Evolutionary conservation across 140 eudicot species (phyloP).

Genomic region (Anethum foeniculum): DNA sequence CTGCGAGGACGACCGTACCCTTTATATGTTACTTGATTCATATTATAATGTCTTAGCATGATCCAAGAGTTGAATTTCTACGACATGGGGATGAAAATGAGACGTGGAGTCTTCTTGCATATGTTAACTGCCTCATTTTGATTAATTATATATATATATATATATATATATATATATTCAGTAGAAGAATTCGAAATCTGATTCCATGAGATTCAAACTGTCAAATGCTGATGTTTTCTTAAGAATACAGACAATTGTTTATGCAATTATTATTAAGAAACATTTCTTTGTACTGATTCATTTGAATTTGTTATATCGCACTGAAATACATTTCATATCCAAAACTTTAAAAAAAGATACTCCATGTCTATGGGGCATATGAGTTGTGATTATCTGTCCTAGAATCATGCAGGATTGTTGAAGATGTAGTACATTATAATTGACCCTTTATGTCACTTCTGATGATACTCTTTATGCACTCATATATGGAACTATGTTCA

Average conservation of each 20-base stretch:
- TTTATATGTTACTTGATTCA: neutral
- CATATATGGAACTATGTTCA: no score
- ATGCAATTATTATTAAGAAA: neutral
- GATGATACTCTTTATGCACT: no score
- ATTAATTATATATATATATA: neutral
- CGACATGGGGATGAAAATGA: neutral
- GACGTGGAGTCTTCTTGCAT: neutral
- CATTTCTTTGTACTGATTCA: neutral
- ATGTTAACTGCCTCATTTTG: neutral
- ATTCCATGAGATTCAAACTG: neutral
- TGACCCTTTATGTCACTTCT: neutral
- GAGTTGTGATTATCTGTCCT: neutral
- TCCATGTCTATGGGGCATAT: neutral
- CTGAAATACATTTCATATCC: neutral
- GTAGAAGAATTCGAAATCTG: neutral
- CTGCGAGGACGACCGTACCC: no score
- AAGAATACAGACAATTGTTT: neutral
- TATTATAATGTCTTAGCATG: neutral
- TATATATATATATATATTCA: no score
- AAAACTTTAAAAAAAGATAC: neutral
- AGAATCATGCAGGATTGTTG: constrained; percentile 4
- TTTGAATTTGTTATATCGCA: neutral
- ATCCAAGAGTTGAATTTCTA: neutral
- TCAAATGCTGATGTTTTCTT: constrained; percentile 7
- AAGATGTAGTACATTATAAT: neutral